phyloP scores from a whole-genome alignment of 2,329 filamentous ascomycete species.

The Trichoderma oligosporum region DNA sequence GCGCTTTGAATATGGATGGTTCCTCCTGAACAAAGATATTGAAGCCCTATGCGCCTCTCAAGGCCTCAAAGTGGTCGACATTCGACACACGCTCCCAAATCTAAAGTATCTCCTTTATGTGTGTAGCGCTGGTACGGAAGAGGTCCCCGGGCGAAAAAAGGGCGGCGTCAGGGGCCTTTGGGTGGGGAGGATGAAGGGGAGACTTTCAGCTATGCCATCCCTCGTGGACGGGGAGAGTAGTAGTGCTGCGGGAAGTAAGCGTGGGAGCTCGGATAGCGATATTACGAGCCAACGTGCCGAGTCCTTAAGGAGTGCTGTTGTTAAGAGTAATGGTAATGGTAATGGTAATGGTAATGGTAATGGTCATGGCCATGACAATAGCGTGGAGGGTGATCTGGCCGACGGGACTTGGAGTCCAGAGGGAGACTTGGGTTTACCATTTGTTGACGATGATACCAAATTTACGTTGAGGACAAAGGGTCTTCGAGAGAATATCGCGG shows the following conservation, averaged over 20 bases:
- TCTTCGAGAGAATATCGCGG: slow-evolving; percentile 44
- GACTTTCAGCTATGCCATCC: slow-evolving; percentile 30
- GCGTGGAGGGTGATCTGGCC: slow-evolving; percentile 9
- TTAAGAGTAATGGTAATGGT: slow-evolving; percentile 26
- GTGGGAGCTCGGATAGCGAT: slow-evolving; percentile 45
- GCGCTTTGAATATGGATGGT: slow-evolving; percentile 93
- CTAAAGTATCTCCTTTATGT: slow-evolving; percentile 90
- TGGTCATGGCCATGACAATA: slow-evolving; percentile 20
- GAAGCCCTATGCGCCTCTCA: slow-evolving; percentile 64
- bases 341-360: not conserved
- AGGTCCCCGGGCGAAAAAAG: slow-evolving; percentile 58
- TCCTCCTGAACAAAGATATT: slow-evolving; percentile 94
- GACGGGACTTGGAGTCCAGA: slow-evolving; percentile 19
- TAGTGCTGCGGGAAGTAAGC: slow-evolving; percentile 37
- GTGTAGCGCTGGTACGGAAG: slow-evolving; percentile 70
- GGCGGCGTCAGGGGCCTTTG: slow-evolving; percentile 59
- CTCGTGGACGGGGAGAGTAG: slow-evolving; percentile 34
- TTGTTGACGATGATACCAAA: slow-evolving; percentile 44
- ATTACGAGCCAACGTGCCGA: slow-evolving; percentile 38
- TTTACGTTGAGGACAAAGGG: slow-evolving; percentile 55
- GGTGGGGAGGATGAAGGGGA: slow-evolving; percentile 44
- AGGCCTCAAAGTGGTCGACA: slow-evolving; percentile 77
- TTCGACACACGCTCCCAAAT: slow-evolving; percentile 88
- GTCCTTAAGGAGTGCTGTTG: slow-evolving; percentile 37
- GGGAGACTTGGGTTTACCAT: slow-evolving; percentile 39